Percentiles rank a stretch among this genome's conserved stretches.
Conservation (phyloP, 2,329 filamentous ascomycete genomes). For the Arthrinium puccinioides region DNA sequence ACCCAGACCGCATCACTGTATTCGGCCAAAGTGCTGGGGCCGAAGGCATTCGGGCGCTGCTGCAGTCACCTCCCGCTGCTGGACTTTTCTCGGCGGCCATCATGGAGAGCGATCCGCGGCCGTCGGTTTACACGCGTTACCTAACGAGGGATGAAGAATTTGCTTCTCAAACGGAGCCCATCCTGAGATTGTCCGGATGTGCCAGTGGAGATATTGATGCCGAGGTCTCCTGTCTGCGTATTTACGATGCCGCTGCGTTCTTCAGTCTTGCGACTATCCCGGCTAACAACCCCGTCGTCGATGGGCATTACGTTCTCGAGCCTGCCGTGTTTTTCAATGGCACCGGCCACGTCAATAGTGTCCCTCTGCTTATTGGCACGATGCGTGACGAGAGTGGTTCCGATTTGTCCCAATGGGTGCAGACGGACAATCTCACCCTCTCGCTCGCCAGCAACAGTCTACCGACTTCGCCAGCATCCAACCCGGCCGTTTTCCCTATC, state of each 20-base stretch:
- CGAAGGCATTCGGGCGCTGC: slow-evolving; percentile 40
- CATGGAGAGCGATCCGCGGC: background rate
- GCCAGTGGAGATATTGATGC: slow-evolving; percentile 35
- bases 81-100: slow-evolving; percentile 42
- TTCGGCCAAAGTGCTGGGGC: slow-evolving; percentile 18
- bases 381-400: slow-evolving; percentile 46
- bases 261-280: background rate
- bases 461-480: slow-evolving; percentile 13
- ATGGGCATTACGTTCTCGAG: background rate
- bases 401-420: slow-evolving; percentile 29
- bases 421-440: slow-evolving; percentile 20
- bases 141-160: slow-evolving; percentile 47
- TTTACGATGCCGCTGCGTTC: slow-evolving; percentile 30
- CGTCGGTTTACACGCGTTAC: slow-evolving; percentile 49
- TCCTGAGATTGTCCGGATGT: slow-evolving; percentile 46
- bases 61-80: slow-evolving; percentile 38
- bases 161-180: slow-evolving; percentile 36
- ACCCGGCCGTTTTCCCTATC: slow-evolving; percentile 42
- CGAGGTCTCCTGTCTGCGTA: slow-evolving; percentile 48
- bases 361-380: background rate
- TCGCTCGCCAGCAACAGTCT: slow-evolving; percentile 23
- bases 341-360: background rate
- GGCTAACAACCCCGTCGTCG: background rate
- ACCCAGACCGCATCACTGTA: slow-evolving; percentile 10
- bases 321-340: too few species aligned